Evolutionary conservation across 2,329 filamentous ascomycete species (phyloP).

Genomic region (Scedosporium apiospermum): DNA sequence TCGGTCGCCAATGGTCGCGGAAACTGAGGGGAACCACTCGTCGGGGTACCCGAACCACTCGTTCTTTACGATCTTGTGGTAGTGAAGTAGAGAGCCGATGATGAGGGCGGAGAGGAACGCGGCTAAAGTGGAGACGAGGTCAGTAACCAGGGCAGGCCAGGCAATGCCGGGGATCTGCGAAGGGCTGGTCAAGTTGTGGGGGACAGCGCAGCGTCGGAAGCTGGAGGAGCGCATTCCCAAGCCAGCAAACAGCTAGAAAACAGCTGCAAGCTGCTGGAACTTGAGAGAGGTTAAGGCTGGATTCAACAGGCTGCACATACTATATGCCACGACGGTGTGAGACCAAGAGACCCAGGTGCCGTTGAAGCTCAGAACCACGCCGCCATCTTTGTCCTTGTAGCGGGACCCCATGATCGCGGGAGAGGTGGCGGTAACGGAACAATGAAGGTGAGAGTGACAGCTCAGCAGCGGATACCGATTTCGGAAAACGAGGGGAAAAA

Average conservation of each 20-base stretch:
- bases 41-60: slow-evolving; percentile 90
- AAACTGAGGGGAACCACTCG: slow-evolving; percentile 96
- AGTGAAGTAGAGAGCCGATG: slow-evolving; percentile 75
- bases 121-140: slow-evolving; percentile 32
- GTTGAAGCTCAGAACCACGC: slow-evolving; percentile 57
- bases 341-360: slow-evolving; percentile 85
- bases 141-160: neutral
- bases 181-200: neutral
- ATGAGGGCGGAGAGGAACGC: slow-evolving; percentile 82
- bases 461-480: slow-evolving; percentile 2
- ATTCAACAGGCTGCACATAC: slow-evolving; percentile 34
- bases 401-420: slow-evolving; percentile 29
- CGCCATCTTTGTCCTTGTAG: slow-evolving; percentile 57
- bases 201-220: neutral
- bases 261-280: neutral
- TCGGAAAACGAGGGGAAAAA: slow-evolving; percentile 5
- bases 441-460: neutral
- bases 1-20: slow-evolving; percentile 91
- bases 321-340: slow-evolving; percentile 77
- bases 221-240: too few species aligned
- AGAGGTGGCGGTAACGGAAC: slow-evolving; percentile 6
- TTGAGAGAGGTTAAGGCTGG: neutral
- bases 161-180: neutral
- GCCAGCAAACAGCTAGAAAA: neutral
- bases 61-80: slow-evolving; percentile 95